phyloP scores from a whole-genome alignment of 306 rosid species.

The Mimosa pudica region DNA sequence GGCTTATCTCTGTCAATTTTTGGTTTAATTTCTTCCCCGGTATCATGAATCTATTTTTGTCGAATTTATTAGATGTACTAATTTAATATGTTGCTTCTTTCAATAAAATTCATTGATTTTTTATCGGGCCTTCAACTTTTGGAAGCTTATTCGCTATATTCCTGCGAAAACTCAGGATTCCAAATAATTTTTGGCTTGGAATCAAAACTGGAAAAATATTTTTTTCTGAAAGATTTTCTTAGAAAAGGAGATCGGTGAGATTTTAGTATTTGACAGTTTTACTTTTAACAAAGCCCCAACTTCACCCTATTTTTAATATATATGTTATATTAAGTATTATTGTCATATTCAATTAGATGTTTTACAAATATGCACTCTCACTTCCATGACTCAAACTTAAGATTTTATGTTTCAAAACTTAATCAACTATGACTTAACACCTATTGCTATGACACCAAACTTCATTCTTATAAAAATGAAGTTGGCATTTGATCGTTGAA shows the following conservation, averaged over 20 bases:
- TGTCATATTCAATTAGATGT: too few species aligned
- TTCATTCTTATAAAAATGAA: too few species aligned
- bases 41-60: not conserved
- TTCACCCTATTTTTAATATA: too few species aligned
- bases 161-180: not conserved
- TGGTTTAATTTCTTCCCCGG: not conserved
- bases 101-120: conserved; percentile 10
- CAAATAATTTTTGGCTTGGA: not conserved
- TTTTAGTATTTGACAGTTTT: not conserved
- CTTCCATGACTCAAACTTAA: too few species aligned
- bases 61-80: not conserved
- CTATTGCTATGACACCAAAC: too few species aligned
- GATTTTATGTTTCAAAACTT: too few species aligned
- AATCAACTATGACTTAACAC: too few species aligned
- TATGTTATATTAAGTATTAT: too few species aligned
- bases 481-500: too few species aligned
- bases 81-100: conserved; percentile 5
- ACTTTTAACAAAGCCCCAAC: not conserved
- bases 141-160: conserved; percentile 14
- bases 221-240: not conserved
- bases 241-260: not conserved
- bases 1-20: not conserved
- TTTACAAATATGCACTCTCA: too few species aligned
- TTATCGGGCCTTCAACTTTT: conserved; percentile 17
- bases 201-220: not conserved